These are phyloP conservation scores for Blastobotrys attinorum DNA, from an alignment of 805 yeast species.

Conservation along the genomic window DNA sequence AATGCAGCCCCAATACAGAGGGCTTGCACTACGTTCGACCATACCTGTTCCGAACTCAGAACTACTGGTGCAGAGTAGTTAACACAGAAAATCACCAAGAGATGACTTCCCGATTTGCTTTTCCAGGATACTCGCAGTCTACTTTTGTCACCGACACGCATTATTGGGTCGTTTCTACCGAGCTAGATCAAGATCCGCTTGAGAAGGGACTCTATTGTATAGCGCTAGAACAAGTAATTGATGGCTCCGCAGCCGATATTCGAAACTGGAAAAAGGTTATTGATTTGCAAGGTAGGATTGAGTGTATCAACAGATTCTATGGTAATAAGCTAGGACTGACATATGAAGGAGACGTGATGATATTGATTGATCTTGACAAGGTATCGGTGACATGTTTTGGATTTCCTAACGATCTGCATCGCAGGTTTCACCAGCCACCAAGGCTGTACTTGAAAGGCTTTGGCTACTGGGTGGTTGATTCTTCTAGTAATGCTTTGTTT, in stretches of 20 bases:
- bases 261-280: neutral
- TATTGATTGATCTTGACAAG: neutral
- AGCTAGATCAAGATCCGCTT: too few relatives aligned
- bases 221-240: neutral
- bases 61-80: neutral
- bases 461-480: neutral
- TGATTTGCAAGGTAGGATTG: neutral
- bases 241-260: neutral
- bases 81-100: neutral
- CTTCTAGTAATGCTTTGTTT: neutral
- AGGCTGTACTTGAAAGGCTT: neutral
- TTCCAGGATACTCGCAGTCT: neutral
- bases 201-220: neutral
- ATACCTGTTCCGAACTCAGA: neutral
- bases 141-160: neutral
- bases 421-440: neutral
- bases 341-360: neutral
- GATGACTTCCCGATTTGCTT: neutral
- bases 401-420: neutral
- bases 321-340: neutral
- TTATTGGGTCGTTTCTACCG: neutral
- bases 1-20: neutral
- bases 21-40: neutral
- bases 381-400: neutral
- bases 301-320: neutral